phyloP scores from a whole-genome alignment of 129 eudicot species.

The Deinandra increscens region DNA sequence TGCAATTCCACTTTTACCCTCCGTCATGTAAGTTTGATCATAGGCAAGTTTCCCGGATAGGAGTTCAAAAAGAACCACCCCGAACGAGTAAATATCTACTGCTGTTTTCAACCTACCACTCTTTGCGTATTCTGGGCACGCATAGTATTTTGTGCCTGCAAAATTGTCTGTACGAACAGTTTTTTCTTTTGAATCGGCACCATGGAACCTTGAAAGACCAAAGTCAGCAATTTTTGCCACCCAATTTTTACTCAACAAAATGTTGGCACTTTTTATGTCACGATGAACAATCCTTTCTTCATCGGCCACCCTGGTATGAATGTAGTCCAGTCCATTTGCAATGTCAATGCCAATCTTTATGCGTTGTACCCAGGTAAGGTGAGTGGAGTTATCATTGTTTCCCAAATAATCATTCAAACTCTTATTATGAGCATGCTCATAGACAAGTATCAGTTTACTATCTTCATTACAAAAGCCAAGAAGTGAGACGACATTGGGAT shows the following conservation, averaged over 20 bases:
- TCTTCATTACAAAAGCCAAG: not conserved
- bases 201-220: not conserved
- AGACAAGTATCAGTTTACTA: not conserved
- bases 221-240: constrained; percentile 21
- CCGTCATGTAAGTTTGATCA: not conserved
- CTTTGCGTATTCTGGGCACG: not conserved
- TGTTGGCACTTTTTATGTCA: constrained; percentile 7
- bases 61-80: constrained; percentile 12
- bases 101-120: too few relatives aligned
- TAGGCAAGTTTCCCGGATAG: not conserved
- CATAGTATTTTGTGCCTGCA: constrained; percentile 8
- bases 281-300: constrained; percentile 7
- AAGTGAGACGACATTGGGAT: not conserved
- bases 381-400: not conserved
- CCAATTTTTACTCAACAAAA: constrained; percentile 1
- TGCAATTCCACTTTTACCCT: not conserved
- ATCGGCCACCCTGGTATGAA: not conserved
- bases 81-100: constrained; percentile 1
- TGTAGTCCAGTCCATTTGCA: not conserved
- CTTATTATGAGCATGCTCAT: not conserved
- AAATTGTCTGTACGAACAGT: not conserved
- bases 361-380: constrained; percentile 2
- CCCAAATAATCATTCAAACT: not conserved
- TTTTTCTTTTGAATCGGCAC: not conserved
- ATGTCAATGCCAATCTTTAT: constrained; percentile 1